Conservation (phyloP, 352 stramenopile species). For the Pythium monospermum region DNA sequence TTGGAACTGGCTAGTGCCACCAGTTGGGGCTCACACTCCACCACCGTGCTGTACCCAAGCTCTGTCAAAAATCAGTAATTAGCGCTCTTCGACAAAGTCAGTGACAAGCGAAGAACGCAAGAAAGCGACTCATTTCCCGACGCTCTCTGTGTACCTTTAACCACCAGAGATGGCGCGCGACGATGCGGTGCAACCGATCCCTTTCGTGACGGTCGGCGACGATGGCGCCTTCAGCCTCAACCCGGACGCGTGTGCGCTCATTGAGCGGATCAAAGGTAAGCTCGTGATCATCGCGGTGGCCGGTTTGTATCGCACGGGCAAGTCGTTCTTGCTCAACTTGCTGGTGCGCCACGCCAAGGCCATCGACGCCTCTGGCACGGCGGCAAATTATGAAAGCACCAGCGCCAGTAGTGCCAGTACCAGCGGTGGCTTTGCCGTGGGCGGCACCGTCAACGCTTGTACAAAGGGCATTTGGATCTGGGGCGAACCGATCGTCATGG, state of each 20-base stretch:
- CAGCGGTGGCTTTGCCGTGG: slow-evolving; percentile 72
- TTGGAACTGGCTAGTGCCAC: background rate
- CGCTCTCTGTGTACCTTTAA: background rate
- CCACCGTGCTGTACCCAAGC: slow-evolving; percentile 9
- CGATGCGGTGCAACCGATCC: slow-evolving; percentile 48
- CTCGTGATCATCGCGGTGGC: slow-evolving; percentile 85
- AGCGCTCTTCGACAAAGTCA: background rate
- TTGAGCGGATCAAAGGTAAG: slow-evolving; percentile 71
- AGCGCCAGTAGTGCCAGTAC: no score
- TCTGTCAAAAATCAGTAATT: slow-evolving; percentile 1
- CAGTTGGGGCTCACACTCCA: background rate
- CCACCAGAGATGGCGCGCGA: slow-evolving; percentile 17
- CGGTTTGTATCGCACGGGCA: slow-evolving; percentile 86
- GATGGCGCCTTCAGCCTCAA: slow-evolving; percentile 78
- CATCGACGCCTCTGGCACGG: slow-evolving; percentile 18
- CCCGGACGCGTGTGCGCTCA: slow-evolving; percentile 54
- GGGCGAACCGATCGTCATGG: slow-evolving; percentile 66
- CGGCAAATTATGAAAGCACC: slow-evolving; percentile 8
- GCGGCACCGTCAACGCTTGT: slow-evolving; percentile 82
- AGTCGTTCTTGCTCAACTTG: slow-evolving; percentile 88
- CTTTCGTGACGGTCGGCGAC: slow-evolving; percentile 77
- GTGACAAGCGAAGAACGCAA: slow-evolving; percentile 6
- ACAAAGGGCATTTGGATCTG: slow-evolving; percentile 93
- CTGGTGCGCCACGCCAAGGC: slow-evolving; percentile 56
- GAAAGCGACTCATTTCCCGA: background rate